A percentile compares a stretch with the other conserved stretches of the same genome.
Conservation (phyloP, 345 rosid genomes). For the Psidium guajava region DNA sequence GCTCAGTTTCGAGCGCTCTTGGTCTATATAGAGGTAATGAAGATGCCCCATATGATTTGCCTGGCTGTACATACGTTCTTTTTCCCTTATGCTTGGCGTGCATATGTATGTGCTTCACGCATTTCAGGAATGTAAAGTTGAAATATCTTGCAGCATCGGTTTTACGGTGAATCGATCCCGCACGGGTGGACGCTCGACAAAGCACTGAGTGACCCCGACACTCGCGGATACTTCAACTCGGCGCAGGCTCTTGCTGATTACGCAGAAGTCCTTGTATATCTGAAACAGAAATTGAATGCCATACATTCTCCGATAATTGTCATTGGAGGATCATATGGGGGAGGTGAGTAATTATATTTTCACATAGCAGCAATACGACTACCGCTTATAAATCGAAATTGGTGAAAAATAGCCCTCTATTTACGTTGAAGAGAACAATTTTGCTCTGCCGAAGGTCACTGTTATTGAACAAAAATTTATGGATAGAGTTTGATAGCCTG, state of each 20-base stretch:
- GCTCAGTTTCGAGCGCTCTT: not conserved
- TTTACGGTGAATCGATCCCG: not conserved
- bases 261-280: not conserved
- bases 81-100: not conserved
- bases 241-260: not conserved
- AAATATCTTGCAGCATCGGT: not conserved
- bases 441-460: not conserved
- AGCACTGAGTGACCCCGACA: not conserved
- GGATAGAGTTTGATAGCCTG: not conserved
- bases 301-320: not conserved
- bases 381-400: not conserved
- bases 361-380: not conserved
- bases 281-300: not conserved
- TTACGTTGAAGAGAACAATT: not conserved
- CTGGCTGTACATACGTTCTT: not conserved
- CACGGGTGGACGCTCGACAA: not conserved
- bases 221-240: not conserved
- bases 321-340: not conserved
- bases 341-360: not conserved
- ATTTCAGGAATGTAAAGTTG: not conserved
- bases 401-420: not conserved
- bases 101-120: not conserved
- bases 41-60: not conserved
- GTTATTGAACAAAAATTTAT: not conserved
- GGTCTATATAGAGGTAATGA: not conserved